phyloP scores from a whole-genome alignment of 2,329 filamentous ascomycete species.

The Pseudopyricularia javanii region DNA sequence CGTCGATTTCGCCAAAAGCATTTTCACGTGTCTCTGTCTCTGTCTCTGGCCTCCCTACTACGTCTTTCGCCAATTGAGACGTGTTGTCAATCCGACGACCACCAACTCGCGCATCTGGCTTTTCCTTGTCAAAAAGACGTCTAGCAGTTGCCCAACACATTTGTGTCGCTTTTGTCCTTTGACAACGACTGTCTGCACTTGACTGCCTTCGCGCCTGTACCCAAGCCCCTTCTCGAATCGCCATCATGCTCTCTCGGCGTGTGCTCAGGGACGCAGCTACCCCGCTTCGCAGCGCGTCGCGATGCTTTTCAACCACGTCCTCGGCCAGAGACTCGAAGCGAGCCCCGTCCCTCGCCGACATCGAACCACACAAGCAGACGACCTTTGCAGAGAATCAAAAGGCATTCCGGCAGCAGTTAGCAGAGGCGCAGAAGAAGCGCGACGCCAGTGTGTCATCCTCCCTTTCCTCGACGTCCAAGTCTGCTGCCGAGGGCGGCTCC shows the following conservation, averaged over 20 bases:
- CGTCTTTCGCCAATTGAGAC: not conserved
- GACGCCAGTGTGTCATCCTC: slow-evolving; percentile 61
- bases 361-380: slow-evolving; percentile 58
- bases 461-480: slow-evolving; percentile 16
- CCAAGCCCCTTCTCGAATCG: not conserved
- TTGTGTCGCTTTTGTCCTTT: not conserved
- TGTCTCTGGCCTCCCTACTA: not conserved
- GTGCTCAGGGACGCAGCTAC: slow-evolving; percentile 31
- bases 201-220: not conserved
- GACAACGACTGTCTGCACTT: too few relatives aligned
- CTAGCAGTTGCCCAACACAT: not conserved
- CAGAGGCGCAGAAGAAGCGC: slow-evolving; percentile 66
- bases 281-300: slow-evolving; percentile 30
- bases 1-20: not conserved
- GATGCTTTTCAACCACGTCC: slow-evolving; percentile 46
- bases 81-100: not conserved
- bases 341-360: slow-evolving; percentile 74
- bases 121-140: not conserved
- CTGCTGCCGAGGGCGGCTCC: slow-evolving; percentile 20
- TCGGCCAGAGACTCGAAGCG: slow-evolving; percentile 25
- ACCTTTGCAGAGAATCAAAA: slow-evolving; percentile 76
- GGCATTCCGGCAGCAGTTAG: slow-evolving; percentile 72
- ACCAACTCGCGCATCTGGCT: not conserved
- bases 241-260: slow-evolving; percentile 37
- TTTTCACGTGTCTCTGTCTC: too few relatives aligned